phyloP scores from a whole-genome alignment of 106 monocot species.

The Dendrobium nobile region DNA sequence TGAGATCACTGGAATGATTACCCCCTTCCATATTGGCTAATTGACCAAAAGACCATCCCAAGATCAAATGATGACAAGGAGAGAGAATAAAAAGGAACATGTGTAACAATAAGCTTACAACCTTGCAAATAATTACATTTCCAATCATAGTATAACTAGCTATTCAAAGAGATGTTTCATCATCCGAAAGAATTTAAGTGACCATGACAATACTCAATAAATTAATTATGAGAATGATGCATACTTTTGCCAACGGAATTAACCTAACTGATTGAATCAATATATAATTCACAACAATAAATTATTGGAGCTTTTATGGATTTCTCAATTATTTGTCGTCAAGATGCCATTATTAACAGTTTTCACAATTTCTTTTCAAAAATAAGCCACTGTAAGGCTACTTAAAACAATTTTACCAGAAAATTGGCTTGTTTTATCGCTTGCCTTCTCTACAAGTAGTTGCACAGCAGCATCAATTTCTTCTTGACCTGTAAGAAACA shows the following conservation, averaged over 20 bases:
- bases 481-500: slow-evolving; percentile 97
- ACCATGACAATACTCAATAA: neutral
- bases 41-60: too few relatives aligned
- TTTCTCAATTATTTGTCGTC: neutral
- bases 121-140: neutral
- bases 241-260: neutral
- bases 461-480: slow-evolving; percentile 89
- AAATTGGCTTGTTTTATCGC: slow-evolving; percentile 23
- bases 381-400: neutral
- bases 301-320: neutral
- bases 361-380: neutral
- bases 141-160: neutral
- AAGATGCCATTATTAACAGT: neutral
- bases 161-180: neutral
- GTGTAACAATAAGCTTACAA: too few relatives aligned
- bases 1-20: too few relatives aligned
- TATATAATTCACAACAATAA: neutral
- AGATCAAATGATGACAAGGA: too few relatives aligned
- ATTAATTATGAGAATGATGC: neutral
- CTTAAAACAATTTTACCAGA: slow-evolving; percentile 32
- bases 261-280: neutral
- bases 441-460: slow-evolving; percentile 50
- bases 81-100: too few relatives aligned
- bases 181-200: neutral
- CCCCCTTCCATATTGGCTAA: too few relatives aligned